Conservation (phyloP, 2,329 filamentous ascomycete genomes). For the Cytospora paraplurivora region DNA sequence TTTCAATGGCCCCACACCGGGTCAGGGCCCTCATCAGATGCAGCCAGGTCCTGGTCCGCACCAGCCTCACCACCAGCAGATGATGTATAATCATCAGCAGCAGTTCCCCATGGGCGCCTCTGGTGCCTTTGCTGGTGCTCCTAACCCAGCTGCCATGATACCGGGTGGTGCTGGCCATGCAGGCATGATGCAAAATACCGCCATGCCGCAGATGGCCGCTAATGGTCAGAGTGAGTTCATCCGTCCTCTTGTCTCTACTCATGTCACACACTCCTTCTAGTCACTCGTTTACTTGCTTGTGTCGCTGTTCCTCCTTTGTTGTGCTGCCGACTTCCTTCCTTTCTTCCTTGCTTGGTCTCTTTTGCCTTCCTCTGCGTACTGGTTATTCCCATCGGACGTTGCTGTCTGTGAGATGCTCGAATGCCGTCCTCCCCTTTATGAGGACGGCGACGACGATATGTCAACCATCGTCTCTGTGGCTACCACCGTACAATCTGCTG, state of each 20-base stretch:
- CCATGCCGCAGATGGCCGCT: slow-evolving; percentile 60
- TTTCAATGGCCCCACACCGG: slow-evolving; percentile 54
- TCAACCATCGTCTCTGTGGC: background rate
- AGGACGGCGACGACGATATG: background rate
- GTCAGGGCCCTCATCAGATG: slow-evolving; percentile 50
- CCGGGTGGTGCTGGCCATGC: slow-evolving; percentile 54
- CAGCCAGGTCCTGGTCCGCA: slow-evolving; percentile 47
- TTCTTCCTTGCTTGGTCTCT: too few relatives aligned
- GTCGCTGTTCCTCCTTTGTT: slow-evolving; percentile 25
- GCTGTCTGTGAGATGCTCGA: slow-evolving; percentile 10
- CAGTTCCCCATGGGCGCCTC: slow-evolving; percentile 59
- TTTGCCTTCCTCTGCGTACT: background rate
- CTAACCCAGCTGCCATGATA: slow-evolving; percentile 53
- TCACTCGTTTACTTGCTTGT: slow-evolving; percentile 22
- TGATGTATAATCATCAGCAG: slow-evolving; percentile 65
- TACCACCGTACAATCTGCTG: background rate
- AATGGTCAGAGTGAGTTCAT: slow-evolving; percentile 61
- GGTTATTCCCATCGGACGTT: slow-evolving; percentile 2
- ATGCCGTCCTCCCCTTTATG: background rate
- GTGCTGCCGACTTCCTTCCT: slow-evolving; percentile 4
- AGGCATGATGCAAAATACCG: slow-evolving; percentile 65
- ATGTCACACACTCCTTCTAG: slow-evolving; percentile 21
- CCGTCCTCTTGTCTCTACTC: slow-evolving; percentile 34
- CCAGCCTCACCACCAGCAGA: slow-evolving; percentile 51
- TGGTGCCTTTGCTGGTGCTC: slow-evolving; percentile 51